Evolutionary conservation across 2,329 filamentous ascomycete genomes (phyloP), one percentile per base, ranked within the genome.

Genomic region (Pseudopithomyces maydicus): DNA sequence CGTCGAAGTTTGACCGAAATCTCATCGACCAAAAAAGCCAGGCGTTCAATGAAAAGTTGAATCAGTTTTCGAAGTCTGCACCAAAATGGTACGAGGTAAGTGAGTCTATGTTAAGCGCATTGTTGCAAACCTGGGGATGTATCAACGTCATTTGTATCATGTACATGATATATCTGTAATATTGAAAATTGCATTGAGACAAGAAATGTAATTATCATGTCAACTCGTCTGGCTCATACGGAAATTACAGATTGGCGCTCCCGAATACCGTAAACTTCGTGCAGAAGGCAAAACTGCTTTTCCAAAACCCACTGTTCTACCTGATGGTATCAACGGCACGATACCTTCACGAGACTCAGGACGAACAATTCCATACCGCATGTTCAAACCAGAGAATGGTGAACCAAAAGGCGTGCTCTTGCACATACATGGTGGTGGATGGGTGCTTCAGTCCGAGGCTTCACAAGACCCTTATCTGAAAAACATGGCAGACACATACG

Each of bases 381-480:
- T 83, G 2, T 81, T 85, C 57, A 77, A 76, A 47, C 83, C 84
- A 1, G 75, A 77, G n/a, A 74, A 78, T 22, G 80, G 77, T 4
- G 71, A 73, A 26, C 66, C 68, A 20, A 78, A 75, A 52, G 82
- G 81, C 0, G 73, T 84, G 1, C 79, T 84, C 62, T 69, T 85
- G 59, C 83, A 87, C 66, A 81, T 86, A 44, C 85, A 87, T 65
- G 85, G 83, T 36, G 79, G 79, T 15, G 79, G 79, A 39, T 81
- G 78, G 77, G 78, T 80, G 10, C 64, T 81, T 51, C 76, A 78
- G 56, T 70, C 67, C 35, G 75, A 79, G 54, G 58, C 63, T 44
- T 74, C 76, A 53, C 80, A 82, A 58, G 82, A 85, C 63, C 57
- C 70, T 1, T 75, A 79, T 33, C 73, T 87, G 11, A 77, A 82